phyloP scores from a whole-genome alignment of 352 stramenopile species.

The Aphanomyces astaci region DNA sequence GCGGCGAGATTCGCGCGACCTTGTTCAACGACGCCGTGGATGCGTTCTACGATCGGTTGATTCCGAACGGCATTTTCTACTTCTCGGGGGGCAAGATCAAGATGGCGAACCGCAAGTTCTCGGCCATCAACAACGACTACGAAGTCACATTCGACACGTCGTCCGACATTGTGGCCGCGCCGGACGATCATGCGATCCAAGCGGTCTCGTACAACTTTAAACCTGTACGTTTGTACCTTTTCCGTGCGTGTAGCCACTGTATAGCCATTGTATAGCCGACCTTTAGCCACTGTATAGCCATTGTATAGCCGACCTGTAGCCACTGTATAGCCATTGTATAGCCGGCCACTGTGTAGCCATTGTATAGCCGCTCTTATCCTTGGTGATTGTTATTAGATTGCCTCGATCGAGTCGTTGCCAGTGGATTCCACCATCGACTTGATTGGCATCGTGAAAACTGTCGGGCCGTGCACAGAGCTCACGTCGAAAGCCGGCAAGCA shows the following conservation, averaged over 20 bases:
- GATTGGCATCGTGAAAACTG: slow-evolving; percentile 92
- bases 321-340: too few species aligned
- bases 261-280: neutral
- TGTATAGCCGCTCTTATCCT: too few species aligned
- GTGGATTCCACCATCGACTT: slow-evolving; percentile 90
- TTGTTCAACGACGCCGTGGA: slow-evolving; percentile 99
- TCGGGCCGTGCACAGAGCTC: slow-evolving; percentile 87
- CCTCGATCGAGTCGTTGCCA: slow-evolving; percentile 80
- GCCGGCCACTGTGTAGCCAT: too few species aligned
- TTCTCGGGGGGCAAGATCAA: slow-evolving; percentile 94
- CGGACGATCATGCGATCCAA: slow-evolving; percentile 87
- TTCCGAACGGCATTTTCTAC: slow-evolving; percentile 86
- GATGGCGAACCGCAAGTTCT: slow-evolving; percentile 97
- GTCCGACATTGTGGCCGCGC: slow-evolving; percentile 88
- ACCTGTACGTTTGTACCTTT: slow-evolving; percentile 41
- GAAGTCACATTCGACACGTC: slow-evolving; percentile 97
- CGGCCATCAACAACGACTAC: slow-evolving; percentile 94
- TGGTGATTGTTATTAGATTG: slow-evolving; percentile 67
- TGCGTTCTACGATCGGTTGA: slow-evolving; percentile 93
- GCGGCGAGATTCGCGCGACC: slow-evolving; percentile 95
- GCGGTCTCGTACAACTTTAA: slow-evolving; percentile 89
- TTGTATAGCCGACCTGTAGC: too few species aligned
- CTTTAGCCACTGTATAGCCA: slow-evolving; percentile 18
- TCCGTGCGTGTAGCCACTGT: too few species aligned
- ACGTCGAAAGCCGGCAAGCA: slow-evolving; percentile 93